Percentiles rank a stretch among this genome's conserved stretches.
Evolutionary conservation across 306 rosid genomes (phyloP).

Genomic region (Acacia confusa): DNA sequence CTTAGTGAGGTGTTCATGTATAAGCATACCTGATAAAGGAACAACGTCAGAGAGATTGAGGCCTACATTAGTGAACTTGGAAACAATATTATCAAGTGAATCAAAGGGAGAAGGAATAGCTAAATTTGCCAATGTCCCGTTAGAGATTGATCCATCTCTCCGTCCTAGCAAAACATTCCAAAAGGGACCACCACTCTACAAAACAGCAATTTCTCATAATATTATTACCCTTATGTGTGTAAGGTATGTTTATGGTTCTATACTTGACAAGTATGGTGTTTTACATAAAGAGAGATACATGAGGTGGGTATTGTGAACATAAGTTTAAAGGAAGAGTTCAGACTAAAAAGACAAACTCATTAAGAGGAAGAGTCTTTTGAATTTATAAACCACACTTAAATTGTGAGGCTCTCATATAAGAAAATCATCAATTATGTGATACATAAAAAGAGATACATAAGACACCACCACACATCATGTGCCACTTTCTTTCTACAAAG

Average conservation of each 20-base stretch:
- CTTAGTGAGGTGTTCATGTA: not conserved
- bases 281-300: too few relatives aligned
- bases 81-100: slow-evolving; percentile 27
- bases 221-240: not conserved
- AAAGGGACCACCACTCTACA: slow-evolving; percentile 71
- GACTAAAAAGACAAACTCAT: too few relatives aligned
- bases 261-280: too few relatives aligned
- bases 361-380: too few relatives aligned
- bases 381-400: too few relatives aligned
- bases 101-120: slow-evolving; percentile 68
- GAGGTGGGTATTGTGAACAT: too few relatives aligned
- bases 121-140: slow-evolving; percentile 44
- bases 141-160: slow-evolving; percentile 69
- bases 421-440: too few relatives aligned
- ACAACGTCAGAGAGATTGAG: slow-evolving; percentile 59
- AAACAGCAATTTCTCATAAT: not conserved
- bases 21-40: slow-evolving; percentile 59
- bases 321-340: too few relatives aligned
- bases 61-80: slow-evolving; percentile 56
- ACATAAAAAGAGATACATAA: too few relatives aligned
- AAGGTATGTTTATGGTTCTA: too few relatives aligned
- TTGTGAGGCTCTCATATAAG: too few relatives aligned
- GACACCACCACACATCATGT: not conserved
- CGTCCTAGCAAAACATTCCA: slow-evolving; percentile 74
- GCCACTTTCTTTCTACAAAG: not conserved